Evolutionary conservation across 305 asterid species (phyloP).

Genomic region (Fraxinus nigra): DNA sequence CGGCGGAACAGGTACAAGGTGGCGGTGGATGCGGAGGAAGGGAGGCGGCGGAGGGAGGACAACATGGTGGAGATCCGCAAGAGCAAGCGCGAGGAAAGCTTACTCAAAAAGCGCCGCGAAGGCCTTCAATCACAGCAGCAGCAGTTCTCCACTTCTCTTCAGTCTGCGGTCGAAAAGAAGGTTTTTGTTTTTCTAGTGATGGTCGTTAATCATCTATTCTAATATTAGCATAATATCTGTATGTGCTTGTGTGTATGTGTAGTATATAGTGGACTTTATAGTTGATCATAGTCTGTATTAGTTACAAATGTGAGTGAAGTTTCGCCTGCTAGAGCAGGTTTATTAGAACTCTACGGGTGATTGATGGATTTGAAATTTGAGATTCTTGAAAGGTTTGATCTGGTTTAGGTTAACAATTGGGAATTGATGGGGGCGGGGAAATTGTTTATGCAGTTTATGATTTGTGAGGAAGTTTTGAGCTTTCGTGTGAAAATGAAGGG

Average conservation of each 20-base stretch:
- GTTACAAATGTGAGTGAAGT: background rate
- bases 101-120: slow-evolving; percentile 88
- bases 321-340: background rate
- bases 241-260: background rate
- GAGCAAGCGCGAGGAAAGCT: slow-evolving; percentile 83
- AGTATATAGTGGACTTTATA: background rate
- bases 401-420: background rate
- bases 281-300: slow-evolving; percentile 2
- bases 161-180: slow-evolving; percentile 57
- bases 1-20: slow-evolving; percentile 92
- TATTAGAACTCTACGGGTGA: background rate
- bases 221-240: background rate
- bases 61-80: slow-evolving; percentile 97
- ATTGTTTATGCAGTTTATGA: background rate
- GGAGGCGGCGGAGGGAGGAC: slow-evolving; percentile 87
- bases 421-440: background rate
- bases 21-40: slow-evolving; percentile 95
- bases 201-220: background rate
- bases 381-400: slow-evolving; percentile 6
- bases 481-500: background rate
- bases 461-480: background rate
- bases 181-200: slow-evolving; percentile 14
- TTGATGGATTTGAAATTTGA: background rate
- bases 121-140: slow-evolving; percentile 44
- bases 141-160: slow-evolving; percentile 51